These are phyloP conservation scores for Mycena indigotica DNA, from an alignment of 768 basidiomycete genomes.

Conservation along the genomic window DNA sequence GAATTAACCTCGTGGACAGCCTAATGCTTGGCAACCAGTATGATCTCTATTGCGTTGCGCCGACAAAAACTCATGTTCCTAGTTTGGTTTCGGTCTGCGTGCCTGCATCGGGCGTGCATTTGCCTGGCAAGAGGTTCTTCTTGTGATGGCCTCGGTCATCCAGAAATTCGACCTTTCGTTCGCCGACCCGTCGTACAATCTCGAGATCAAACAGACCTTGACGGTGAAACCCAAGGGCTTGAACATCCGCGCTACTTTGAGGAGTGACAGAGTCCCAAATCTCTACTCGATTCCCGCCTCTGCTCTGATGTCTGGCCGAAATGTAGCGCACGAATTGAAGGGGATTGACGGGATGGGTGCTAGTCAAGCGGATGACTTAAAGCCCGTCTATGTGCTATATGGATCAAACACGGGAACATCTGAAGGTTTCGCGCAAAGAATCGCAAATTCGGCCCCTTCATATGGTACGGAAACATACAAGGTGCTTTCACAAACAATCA, in stretches of 20 bases:
- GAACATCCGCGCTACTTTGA: constrained; percentile 43
- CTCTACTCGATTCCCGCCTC: too few relatives aligned
- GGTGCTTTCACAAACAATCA: too few relatives aligned
- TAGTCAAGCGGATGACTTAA: too few relatives aligned
- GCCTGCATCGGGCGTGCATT: constrained; percentile 44
- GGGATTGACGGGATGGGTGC: too few relatives aligned
- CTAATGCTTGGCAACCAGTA: too few relatives aligned
- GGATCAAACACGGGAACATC: constrained; percentile 48
- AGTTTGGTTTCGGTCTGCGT: constrained; percentile 29
- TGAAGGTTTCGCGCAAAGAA: constrained; percentile 48
- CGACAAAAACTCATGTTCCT: constrained; percentile 46
- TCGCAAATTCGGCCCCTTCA: constrained; percentile 39
- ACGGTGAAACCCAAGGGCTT: constrained; percentile 51
- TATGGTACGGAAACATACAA: too few relatives aligned
- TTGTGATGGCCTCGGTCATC: constrained; percentile 42
- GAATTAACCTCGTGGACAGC: too few relatives aligned
- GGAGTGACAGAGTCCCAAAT: too few relatives aligned
- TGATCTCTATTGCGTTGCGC: too few relatives aligned
- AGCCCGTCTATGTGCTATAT: too few relatives aligned
- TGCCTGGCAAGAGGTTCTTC: constrained; percentile 49
- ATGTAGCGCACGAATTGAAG: too few relatives aligned
- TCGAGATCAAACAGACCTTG: constrained; percentile 45
- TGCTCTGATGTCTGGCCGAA: too few relatives aligned
- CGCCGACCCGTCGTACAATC: constrained; percentile 44
- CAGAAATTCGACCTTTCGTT: constrained; percentile 49